These are phyloP conservation scores for Capsicum chinense DNA, from an alignment of 257 asterid genomes.

Conservation along the genomic window DNA sequence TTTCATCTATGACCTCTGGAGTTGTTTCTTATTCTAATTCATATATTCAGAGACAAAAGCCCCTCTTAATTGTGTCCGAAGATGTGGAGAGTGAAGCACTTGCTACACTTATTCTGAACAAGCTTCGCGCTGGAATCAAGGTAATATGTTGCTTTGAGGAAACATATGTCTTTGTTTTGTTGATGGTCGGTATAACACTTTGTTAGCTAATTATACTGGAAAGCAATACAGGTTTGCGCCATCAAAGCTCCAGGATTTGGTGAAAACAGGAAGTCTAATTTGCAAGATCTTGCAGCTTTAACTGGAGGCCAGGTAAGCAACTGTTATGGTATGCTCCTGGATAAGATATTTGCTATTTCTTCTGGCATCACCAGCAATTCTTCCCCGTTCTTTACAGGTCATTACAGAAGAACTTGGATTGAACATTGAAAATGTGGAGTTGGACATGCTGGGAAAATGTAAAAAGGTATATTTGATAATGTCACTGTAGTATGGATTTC, in stretches of 20 bases:
- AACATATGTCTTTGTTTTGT: background rate
- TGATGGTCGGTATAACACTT: background rate
- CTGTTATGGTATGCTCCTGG: background rate
- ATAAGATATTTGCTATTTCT: background rate
- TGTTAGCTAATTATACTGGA: background rate
- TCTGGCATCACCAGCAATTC: background rate
- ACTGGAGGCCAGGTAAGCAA: slow-evolving; percentile 62
- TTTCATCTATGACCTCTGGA: background rate
- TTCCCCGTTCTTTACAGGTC: slow-evolving; percentile 36
- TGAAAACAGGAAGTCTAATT: slow-evolving; percentile 58
- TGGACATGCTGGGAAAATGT: slow-evolving; percentile 57
- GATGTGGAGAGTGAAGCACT: slow-evolving; percentile 64
- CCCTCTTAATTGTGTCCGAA: slow-evolving; percentile 60
- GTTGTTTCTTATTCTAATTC: background rate
- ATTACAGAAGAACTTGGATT: slow-evolving; percentile 59
- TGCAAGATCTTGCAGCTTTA: slow-evolving; percentile 59
- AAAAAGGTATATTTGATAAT: slow-evolving; percentile 44
- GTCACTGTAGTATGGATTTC: background rate
- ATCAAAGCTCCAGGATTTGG: slow-evolving; percentile 76
- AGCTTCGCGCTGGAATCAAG: slow-evolving; percentile 67
- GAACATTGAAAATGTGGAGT: slow-evolving; percentile 49
- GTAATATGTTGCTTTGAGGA: slow-evolving; percentile 30
- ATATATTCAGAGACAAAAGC: slow-evolving; percentile 50
- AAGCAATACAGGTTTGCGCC: slow-evolving; percentile 55
- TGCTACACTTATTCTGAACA: slow-evolving; percentile 61